phyloP scores from a whole-genome alignment of 169 alveolate genomes.

The Plasmodium gonderi region DNA sequence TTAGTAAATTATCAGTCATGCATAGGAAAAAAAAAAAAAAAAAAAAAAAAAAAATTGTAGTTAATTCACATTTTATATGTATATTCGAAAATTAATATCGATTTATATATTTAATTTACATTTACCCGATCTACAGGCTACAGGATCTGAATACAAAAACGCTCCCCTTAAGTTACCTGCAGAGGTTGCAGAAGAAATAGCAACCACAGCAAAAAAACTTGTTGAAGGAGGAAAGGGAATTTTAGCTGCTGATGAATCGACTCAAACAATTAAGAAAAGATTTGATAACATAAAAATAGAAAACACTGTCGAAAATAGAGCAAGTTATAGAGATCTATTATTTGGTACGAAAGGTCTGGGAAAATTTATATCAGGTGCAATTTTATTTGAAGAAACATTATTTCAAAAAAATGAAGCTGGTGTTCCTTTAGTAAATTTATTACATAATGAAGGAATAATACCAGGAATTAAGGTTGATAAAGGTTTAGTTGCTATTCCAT shows the following conservation, averaged over 20 bases:
- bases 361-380: conserved; percentile 97
- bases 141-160: conserved; percentile 30
- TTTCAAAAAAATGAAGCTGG: conserved; percentile 93
- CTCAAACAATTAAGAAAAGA: conserved; percentile 98
- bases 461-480: conserved; percentile 99
- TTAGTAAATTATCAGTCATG: background rate
- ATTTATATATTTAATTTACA: background rate
- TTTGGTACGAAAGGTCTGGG: conserved; percentile 95
- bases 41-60: too few species aligned
- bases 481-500: conserved; percentile 93
- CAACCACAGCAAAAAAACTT: conserved; percentile 68
- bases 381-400: conserved; percentile 98
- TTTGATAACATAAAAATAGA: conserved; percentile 94
- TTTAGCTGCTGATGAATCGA: conserved; percentile 99
- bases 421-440: conserved; percentile 89
- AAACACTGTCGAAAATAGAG: conserved; percentile 96
- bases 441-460: conserved; percentile 93
- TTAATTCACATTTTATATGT: background rate
- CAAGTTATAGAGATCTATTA: conserved; percentile 95
- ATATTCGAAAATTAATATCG: background rate
- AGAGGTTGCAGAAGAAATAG: conserved; percentile 72
- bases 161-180: conserved; percentile 60
- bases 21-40: background rate
- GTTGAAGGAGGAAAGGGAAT: conserved; percentile 95
- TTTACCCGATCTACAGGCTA: conserved; percentile 1